Conservation (phyloP, 305 asterid species). For the Coffea humblotiana region DNA sequence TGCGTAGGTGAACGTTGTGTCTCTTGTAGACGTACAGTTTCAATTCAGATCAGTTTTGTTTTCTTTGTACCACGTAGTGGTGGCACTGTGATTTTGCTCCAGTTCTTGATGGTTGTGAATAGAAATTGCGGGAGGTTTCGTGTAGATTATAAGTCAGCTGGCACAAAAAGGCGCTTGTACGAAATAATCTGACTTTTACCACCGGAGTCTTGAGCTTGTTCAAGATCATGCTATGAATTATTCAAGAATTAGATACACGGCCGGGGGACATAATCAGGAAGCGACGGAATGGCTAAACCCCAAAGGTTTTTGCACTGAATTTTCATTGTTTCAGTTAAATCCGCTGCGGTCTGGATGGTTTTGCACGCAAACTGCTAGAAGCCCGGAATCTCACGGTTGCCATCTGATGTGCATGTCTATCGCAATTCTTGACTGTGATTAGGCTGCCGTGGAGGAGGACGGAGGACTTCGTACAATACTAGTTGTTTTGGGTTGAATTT, state of each 20-base stretch:
- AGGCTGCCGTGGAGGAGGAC: background rate
- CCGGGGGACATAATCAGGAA: background rate
- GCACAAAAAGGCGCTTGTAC: background rate
- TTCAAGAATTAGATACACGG: too few relatives aligned
- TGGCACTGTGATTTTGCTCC: background rate
- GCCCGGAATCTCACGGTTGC: background rate
- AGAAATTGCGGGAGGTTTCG: background rate
- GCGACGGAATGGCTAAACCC: background rate
- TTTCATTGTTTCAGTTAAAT: background rate
- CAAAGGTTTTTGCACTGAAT: background rate
- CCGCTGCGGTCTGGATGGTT: background rate
- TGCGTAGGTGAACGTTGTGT: background rate
- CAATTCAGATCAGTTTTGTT: conserved; percentile 12
- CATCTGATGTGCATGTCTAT: background rate
- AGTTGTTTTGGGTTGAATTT: background rate
- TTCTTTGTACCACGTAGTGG: background rate
- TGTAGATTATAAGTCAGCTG: background rate
- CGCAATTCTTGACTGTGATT: background rate
- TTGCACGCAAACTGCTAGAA: background rate
- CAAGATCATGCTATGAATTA: background rate
- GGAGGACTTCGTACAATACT: background rate
- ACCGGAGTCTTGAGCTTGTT: background rate
- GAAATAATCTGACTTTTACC: background rate
- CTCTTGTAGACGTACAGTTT: background rate
- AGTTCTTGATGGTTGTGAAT: background rate